Evolutionary conservation across 805 yeast genomes (phyloP).

Genomic region (Candida dajiaensis): DNA sequence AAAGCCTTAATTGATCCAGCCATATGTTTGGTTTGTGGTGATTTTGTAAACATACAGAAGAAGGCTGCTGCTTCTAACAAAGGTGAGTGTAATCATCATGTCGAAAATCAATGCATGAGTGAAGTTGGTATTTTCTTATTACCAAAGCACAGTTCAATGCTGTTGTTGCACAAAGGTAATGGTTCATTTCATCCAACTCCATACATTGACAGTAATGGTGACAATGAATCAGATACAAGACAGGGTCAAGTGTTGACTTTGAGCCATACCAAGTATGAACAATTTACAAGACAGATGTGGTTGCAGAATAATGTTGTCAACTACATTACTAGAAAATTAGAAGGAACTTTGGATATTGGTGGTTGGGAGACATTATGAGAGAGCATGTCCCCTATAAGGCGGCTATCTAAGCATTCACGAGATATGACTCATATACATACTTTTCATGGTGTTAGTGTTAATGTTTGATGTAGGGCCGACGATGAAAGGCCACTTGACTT

Average conservation of each 20-base stretch:
- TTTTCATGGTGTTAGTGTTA: too few relatives aligned
- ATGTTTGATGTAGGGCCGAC: too few relatives aligned
- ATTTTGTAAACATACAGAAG: slow-evolving; percentile 60
- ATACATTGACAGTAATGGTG: slow-evolving; percentile 82
- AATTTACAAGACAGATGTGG: slow-evolving; percentile 65
- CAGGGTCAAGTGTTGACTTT: slow-evolving; percentile 69
- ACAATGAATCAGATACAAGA: slow-evolving; percentile 65
- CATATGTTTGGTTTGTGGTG: slow-evolving; percentile 78
- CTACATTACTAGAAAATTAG: slow-evolving; percentile 72
- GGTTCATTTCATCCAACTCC: slow-evolving; percentile 88
- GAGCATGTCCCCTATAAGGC: too few relatives aligned
- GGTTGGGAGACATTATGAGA: slow-evolving; percentile 85
- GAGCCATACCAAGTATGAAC: slow-evolving; percentile 55
- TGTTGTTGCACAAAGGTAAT: slow-evolving; percentile 62
- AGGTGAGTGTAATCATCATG: slow-evolving; percentile 83
- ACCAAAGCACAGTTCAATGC: slow-evolving; percentile 60
- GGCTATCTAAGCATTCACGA: too few relatives aligned
- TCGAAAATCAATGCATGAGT: slow-evolving; percentile 52
- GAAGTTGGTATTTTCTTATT: slow-evolving; percentile 67
- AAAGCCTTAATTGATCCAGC: slow-evolving; percentile 59
- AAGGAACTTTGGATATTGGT: slow-evolving; percentile 76
- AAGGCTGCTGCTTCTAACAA: slow-evolving; percentile 43
- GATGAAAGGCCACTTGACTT: too few relatives aligned
- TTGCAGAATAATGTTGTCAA: slow-evolving; percentile 74
- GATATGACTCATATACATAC: too few relatives aligned